Evolutionary conservation across 148 eudicot genomes (phyloP).

Genomic region (Nepenthes mirabilis): DNA sequence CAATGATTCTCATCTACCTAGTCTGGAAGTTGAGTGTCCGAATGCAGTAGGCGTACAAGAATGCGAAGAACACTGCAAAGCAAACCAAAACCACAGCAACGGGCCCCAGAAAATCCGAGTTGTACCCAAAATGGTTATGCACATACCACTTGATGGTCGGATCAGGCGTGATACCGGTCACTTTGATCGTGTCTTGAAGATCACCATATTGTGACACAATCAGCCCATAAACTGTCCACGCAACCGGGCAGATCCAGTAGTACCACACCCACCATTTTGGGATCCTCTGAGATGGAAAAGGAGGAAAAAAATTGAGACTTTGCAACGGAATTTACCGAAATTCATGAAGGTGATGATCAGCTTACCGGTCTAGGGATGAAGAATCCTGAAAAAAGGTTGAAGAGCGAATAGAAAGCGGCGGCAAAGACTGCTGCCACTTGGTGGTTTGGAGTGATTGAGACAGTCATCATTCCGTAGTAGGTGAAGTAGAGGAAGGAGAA

Average conservation of each 20-base stretch:
- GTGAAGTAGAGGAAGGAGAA: constrained; percentile 86
- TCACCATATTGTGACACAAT: constrained; percentile 87
- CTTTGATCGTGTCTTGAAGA: constrained; percentile 24
- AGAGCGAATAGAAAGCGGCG: constrained; percentile 75
- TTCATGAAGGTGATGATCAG: not conserved
- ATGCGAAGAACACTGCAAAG: constrained; percentile 77
- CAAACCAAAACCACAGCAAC: constrained; percentile 67
- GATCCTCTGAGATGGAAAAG: constrained; percentile 44
- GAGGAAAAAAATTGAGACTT: not conserved
- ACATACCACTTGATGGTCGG: constrained; percentile 43
- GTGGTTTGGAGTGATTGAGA: constrained; percentile 91
- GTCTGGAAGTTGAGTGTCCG: constrained; percentile 80
- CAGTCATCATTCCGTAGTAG: constrained; percentile 98
- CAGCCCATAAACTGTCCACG: constrained; percentile 92
- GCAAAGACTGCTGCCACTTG: constrained; percentile 92
- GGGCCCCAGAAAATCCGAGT: constrained; percentile 66
- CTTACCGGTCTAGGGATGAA: constrained; percentile 93
- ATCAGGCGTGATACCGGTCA: constrained; percentile 21
- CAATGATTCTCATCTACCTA: constrained; percentile 27
- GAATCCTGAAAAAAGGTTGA: constrained; percentile 95
- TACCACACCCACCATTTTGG: constrained; percentile 99
- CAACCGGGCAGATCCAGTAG: constrained; percentile 92
- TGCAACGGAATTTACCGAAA: not conserved
- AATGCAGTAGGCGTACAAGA: constrained; percentile 80
- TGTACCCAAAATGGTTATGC: constrained; percentile 53